These are phyloP conservation scores for Dalechampia spathulata DNA, from an alignment of 441 rosid species.

Conservation along the genomic window DNA sequence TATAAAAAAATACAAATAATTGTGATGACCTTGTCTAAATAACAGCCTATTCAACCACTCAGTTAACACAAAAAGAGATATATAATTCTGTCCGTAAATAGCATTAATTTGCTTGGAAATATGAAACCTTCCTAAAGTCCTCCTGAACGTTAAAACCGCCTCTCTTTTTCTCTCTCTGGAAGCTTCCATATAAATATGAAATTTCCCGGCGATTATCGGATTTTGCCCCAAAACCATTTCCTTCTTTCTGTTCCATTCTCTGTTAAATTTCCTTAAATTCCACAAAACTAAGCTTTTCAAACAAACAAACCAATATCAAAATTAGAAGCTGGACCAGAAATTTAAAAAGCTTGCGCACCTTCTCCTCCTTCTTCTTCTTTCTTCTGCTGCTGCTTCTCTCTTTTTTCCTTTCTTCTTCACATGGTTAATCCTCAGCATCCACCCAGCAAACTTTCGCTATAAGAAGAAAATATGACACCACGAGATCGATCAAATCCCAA, in stretches of 20 bases:
- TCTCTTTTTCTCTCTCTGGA: background rate
- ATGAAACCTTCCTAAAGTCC: conserved; percentile 5
- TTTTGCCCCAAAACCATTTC: background rate
- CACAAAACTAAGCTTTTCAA: too few species aligned
- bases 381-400: too few species aligned
- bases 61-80: too few species aligned
- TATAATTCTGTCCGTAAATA: too few species aligned
- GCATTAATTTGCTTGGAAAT: conserved; percentile 9
- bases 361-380: background rate
- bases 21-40: too few species aligned
- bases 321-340: too few species aligned
- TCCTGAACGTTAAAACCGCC: conserved; percentile 24
- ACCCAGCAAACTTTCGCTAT: too few species aligned
- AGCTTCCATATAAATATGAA: conserved; percentile 1
- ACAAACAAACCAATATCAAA: too few species aligned
- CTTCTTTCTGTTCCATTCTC: background rate
- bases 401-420: conserved; percentile 21
- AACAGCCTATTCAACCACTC: too few species aligned
- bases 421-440: background rate
- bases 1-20: too few species aligned
- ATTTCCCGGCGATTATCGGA: conserved; percentile 17
- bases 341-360: background rate
- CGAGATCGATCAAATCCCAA: conserved; percentile 38
- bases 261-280: too few species aligned
- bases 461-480: conserved; percentile 6